A percentile compares a stretch with the other conserved stretches of the same genome.
Conservation (phyloP, 2,329 filamentous ascomycete genomes). For the Monosporascus sp. region DNA sequence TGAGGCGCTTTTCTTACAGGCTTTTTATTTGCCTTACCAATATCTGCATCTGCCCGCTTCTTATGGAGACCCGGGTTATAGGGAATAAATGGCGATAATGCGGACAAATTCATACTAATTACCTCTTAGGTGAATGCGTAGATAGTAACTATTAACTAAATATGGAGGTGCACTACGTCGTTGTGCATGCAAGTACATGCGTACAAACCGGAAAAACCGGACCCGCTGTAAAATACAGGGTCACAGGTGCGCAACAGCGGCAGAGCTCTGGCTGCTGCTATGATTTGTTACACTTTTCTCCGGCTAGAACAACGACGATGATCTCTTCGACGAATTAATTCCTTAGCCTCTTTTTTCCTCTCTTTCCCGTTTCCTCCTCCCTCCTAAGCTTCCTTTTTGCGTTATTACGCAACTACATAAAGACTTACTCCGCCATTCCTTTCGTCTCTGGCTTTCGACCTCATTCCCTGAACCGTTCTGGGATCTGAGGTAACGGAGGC, state of each 20-base stretch:
- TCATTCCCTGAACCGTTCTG: conserved; percentile 13
- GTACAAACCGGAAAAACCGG: not conserved
- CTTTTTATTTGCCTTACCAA: too few species aligned
- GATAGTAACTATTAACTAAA: too few species aligned
- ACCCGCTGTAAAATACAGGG: not conserved
- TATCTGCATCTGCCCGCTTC: not conserved
- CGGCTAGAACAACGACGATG: not conserved
- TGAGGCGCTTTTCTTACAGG: not conserved
- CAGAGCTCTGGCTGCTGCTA: too few species aligned
- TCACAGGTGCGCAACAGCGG: not conserved
- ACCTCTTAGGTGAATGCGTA: not conserved
- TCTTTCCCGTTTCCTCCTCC: conserved; percentile 7
- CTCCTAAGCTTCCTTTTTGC: conserved; percentile 5
- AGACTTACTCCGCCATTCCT: conserved; percentile 48
- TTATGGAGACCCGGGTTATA: too few species aligned
- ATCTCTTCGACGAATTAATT: not conserved
- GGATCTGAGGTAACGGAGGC: conserved; percentile 9
- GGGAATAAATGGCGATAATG: too few species aligned
- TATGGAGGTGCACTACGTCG: too few species aligned
- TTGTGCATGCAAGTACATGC: too few species aligned
- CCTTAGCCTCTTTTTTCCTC: conserved; percentile 1
- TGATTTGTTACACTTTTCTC: not conserved
- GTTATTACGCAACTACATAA: conserved; percentile 9
- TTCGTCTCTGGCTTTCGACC: conserved; percentile 27
- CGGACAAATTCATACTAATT: not conserved